These are phyloP conservation scores for Fabrea salina DNA, from an alignment of 169 alveolate species.

Conservation along the genomic window DNA sequence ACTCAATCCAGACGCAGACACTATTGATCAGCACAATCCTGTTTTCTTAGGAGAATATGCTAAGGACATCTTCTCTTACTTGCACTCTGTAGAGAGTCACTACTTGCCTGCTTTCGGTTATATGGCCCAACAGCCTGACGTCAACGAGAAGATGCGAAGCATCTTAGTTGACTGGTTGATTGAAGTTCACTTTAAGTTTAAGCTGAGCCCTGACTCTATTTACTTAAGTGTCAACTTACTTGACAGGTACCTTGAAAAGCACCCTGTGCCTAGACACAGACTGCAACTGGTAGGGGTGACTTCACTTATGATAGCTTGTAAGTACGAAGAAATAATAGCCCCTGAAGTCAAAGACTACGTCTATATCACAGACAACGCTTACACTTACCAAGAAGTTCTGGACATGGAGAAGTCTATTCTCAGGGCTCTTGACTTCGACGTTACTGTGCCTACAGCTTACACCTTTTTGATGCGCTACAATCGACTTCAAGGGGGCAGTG, in stretches of 20 bases:
- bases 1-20: background rate
- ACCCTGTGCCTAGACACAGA: slow-evolving; percentile 35
- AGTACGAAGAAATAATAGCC: slow-evolving; percentile 83
- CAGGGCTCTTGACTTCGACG: slow-evolving; percentile 48
- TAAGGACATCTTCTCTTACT: background rate
- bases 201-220: slow-evolving; percentile 73
- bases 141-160: slow-evolving; percentile 78
- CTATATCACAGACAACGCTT: slow-evolving; percentile 81
- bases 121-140: slow-evolving; percentile 36
- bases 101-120: background rate
- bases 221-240: slow-evolving; percentile 71
- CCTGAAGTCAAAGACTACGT: slow-evolving; percentile 82
- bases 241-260: slow-evolving; percentile 69
- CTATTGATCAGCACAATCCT: background rate
- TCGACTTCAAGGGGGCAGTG: slow-evolving; percentile 23
- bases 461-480: slow-evolving; percentile 67
- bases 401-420: slow-evolving; percentile 64
- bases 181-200: slow-evolving; percentile 73
- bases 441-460: slow-evolving; percentile 51
- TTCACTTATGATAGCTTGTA: slow-evolving; percentile 76
- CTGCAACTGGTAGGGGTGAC: slow-evolving; percentile 78
- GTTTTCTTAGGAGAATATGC: slow-evolving; percentile 7
- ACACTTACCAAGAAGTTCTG: slow-evolving; percentile 68
- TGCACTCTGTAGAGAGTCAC: background rate
- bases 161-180: slow-evolving; percentile 83